A percentile compares a stretch with the other conserved stretches of the same genome.
phyloP scores from a whole-genome alignment of 345 rosid genomes.

The Camelina sativa region DNA sequence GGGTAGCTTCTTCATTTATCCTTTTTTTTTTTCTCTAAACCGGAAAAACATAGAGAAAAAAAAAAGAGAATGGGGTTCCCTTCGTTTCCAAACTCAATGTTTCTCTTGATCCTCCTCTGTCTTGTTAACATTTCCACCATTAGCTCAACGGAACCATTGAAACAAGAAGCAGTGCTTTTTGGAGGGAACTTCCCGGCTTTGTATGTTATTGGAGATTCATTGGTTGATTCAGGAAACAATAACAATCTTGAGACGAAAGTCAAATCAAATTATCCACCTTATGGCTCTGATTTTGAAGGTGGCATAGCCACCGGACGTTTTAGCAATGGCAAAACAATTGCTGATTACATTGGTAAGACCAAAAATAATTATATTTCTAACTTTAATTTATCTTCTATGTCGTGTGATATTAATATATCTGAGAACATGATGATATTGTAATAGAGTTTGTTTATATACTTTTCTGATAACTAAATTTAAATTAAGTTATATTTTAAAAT shows the following conservation, averaged over 20 bases:
- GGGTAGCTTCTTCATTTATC: neutral
- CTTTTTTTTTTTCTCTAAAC: neutral
- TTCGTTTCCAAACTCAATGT: constrained; percentile 1
- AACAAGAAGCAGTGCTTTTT: constrained; percentile 26
- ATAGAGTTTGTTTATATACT: neutral
- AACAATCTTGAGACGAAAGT: constrained; percentile 41
- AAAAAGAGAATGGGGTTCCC: constrained; percentile 18
- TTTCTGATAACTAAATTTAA: neutral
- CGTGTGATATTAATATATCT: neutral
- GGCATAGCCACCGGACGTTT: constrained; percentile 60
- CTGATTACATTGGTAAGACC: constrained; percentile 51
- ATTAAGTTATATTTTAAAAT: too few species aligned
- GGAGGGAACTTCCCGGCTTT: constrained; percentile 42
- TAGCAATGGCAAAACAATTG: constrained; percentile 51
- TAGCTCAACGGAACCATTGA: constrained; percentile 9
- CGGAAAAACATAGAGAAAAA: neutral
- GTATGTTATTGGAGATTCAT: constrained; percentile 69
- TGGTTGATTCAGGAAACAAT: constrained; percentile 72
- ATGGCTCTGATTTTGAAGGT: constrained; percentile 62
- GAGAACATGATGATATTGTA: neutral
- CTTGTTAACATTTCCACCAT: constrained; percentile 25
- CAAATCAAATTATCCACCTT: constrained; percentile 58
- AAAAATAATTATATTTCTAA: neutral
- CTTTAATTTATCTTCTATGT: neutral
- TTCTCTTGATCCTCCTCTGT: constrained; percentile 13